These are phyloP conservation scores for Spathaspora passalidarum DNA, from an alignment of 805 yeast species.

Conservation along the genomic window DNA sequence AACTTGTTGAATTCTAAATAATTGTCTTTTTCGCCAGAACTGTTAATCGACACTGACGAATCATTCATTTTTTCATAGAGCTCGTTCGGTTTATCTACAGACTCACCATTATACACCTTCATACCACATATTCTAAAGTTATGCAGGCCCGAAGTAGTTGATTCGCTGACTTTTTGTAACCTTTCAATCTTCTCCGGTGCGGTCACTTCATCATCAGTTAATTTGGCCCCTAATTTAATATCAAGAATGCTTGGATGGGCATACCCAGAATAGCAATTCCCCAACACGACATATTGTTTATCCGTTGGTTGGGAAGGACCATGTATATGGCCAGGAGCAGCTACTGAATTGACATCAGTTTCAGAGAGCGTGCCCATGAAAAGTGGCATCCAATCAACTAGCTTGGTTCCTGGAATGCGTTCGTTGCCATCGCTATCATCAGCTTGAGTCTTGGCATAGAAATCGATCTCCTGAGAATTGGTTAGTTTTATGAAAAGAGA, in stretches of 20 bases:
- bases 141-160: conserved; percentile 79
- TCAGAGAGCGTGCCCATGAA: conserved; percentile 58
- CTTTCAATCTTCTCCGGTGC: conserved; percentile 57
- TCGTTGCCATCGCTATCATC: conserved; percentile 16
- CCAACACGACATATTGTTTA: conserved; percentile 56
- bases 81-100: conserved; percentile 11
- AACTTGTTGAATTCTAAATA: conserved; percentile 59
- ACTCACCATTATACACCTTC: conserved; percentile 43
- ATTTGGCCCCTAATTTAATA: conserved; percentile 70
- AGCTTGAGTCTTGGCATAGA: conserved; percentile 49
- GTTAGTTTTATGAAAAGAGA: conserved; percentile 72
- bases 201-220: conserved; percentile 63
- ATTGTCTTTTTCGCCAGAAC: conserved; percentile 22
- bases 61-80: conserved; percentile 15
- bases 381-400: conserved; percentile 59
- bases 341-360: conserved; percentile 25
- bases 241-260: conserved; percentile 72
- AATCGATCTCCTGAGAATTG: conserved; percentile 63
- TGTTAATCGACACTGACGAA: conserved; percentile 13
- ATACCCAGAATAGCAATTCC: conserved; percentile 65
- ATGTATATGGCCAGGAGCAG: background rate
- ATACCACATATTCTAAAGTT: conserved; percentile 86
- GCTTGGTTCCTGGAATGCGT: conserved; percentile 26
- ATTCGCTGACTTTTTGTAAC: conserved; percentile 56
- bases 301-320: conserved; percentile 7